Base-by-base conservation (phyloP, 352 stramenopile species). In the Phytophthora sojae region DNA sequence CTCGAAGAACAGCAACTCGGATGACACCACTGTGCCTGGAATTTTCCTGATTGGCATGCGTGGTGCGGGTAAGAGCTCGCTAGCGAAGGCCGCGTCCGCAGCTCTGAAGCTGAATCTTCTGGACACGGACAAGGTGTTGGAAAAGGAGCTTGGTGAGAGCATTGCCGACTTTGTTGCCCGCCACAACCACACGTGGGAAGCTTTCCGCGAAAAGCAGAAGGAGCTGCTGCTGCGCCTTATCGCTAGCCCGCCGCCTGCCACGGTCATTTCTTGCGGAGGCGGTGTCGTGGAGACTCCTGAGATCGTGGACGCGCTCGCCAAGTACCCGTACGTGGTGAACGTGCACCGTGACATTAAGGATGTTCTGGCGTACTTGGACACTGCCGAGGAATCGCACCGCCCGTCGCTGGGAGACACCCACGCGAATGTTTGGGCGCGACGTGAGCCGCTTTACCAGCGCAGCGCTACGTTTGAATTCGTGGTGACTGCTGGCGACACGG, bases 1-100 rank as follows among this genome's bases (percentile, higher is more conserved):
- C 12, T 61, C 57, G 5, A 52, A 57, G 8, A 59, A 57, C 15
- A n/a, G 45, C 15, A 52, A 72, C 26, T 42, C 35, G 2, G 44
- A 57, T 26, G 65, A 64, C 32, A 62, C 37, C 2, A 53, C 15
- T 7, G 59, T 74, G 0, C 86, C 88, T 26, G 83, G 79, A 15
- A 63, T 96, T 25, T 94, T 96, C 64, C n/a, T 97, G 12, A 83
- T 97, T 44, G 91, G 91, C 54, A 96, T 97, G 89, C 91, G 91
- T 42, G 91, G 91, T 39, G 89, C 86, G 23, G 91, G 91, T 49
- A 97, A 97, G 76, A 90, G 84, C 21, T 95, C 89, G 12, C 64
- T 97, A 39, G 91, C 81, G 2, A 79, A 82, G n/a, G 68, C 78
- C 0, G 88, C 84, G 0, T 80, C 88, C 0, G 17, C 47, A 9